Percentiles rank a stretch among this genome's conserved stretches.
Evolutionary conservation across 371 early-diverging fungal species (phyloP).

Genomic region (Synchytrium microbalum): DNA sequence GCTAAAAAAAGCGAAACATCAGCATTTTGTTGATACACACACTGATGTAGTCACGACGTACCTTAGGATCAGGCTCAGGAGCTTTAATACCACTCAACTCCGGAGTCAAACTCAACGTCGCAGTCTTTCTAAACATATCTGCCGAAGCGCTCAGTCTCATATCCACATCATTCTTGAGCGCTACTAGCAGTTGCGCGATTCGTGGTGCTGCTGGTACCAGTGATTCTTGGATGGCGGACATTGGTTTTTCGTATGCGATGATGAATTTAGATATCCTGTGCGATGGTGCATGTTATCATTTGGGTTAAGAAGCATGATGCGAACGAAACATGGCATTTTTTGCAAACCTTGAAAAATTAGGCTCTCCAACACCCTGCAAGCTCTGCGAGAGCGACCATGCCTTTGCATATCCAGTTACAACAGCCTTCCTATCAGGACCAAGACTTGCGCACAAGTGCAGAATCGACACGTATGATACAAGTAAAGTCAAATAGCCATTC

Average conservation of each 20-base stretch:
- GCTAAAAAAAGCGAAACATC: constrained; percentile 1
- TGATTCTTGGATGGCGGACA: constrained; percentile 9
- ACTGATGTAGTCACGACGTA: background rate
- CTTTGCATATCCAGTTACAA: constrained; percentile 13
- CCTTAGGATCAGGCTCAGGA: constrained; percentile 17
- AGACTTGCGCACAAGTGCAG: constrained; percentile 9
- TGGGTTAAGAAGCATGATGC: background rate
- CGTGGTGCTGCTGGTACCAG: background rate
- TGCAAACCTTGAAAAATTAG: constrained; percentile 7
- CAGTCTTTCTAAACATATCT: constrained; percentile 18
- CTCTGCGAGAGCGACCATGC: constrained; percentile 8
- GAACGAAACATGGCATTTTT: background rate
- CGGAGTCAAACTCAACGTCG: constrained; percentile 17
- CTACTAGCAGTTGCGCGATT: constrained; percentile 11
- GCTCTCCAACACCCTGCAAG: constrained; percentile 8
- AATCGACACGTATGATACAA: constrained; percentile 13
- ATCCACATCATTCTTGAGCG: constrained; percentile 15
- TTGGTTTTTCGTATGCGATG: constrained; percentile 11
- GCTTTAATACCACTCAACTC: constrained; percentile 23
- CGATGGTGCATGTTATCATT: background rate
- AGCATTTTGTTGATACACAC: too few relatives aligned
- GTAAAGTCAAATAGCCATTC: constrained; percentile 14
- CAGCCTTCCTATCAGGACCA: constrained; percentile 13
- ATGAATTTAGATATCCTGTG: constrained; percentile 14
- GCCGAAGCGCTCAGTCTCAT: constrained; percentile 13